These are phyloP conservation scores for Picocystis sp. DNA, from an alignment of 163 green algal species.

Conservation along the genomic window DNA sequence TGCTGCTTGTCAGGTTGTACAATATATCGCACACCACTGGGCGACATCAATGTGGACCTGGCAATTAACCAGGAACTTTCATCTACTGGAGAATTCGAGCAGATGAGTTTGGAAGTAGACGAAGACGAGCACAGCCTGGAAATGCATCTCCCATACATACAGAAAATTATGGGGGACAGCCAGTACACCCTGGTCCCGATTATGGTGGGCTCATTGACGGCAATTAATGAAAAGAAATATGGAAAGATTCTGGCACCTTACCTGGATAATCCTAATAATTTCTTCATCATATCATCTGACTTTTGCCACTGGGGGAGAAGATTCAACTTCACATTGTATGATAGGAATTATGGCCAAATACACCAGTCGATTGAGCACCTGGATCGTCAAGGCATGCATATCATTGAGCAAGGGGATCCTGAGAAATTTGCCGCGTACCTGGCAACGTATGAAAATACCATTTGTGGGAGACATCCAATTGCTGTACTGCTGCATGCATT, in stretches of 20 bases:
- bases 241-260: conserved; percentile 57
- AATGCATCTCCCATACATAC: conserved; percentile 84
- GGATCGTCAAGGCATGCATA: conserved; percentile 64
- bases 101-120: conserved; percentile 49
- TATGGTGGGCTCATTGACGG: conserved; percentile 65
- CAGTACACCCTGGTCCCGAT: conserved; percentile 74
- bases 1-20: conserved; percentile 48
- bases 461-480: conserved; percentile 86
- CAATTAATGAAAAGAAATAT: conserved; percentile 59
- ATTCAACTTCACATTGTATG: conserved; percentile 66
- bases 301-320: conserved; percentile 91
- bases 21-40: conserved; percentile 65
- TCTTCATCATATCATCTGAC: conserved; percentile 84
- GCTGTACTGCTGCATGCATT: conserved; percentile 61
- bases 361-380: conserved; percentile 67
- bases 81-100: conserved; percentile 56
- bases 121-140: conserved; percentile 92
- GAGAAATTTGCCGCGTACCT: conserved; percentile 57
- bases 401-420: conserved; percentile 66
- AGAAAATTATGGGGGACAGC: conserved; percentile 29
- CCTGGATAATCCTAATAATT: conserved; percentile 56
- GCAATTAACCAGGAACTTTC: conserved; percentile 46
- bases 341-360: conserved; percentile 56
- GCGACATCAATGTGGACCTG: conserved; percentile 40
- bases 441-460: conserved; percentile 62